Evolutionary conservation across 371 early-diverging fungal genomes (phyloP), one percentile per base, ranked within the genome.

Genomic region (Choanephora cucurbitarum): DNA sequence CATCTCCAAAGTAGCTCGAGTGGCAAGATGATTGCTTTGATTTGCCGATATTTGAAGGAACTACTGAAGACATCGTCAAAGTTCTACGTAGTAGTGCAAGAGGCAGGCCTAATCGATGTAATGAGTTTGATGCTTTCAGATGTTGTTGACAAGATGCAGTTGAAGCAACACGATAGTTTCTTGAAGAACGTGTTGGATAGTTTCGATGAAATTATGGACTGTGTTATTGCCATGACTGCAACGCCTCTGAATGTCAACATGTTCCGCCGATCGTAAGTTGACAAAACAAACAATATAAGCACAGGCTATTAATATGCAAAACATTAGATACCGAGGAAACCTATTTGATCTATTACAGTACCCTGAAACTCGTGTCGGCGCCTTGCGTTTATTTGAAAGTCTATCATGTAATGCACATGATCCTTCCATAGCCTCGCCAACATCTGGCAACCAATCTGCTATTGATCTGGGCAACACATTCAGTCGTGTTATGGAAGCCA

Each of bases 1-100:
- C 83, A 87, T 64, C 76, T 87, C 48, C 85, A 87, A 72, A 82
- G 83, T 77, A 72, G 71, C n/a, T 75, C 86, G 0, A 77, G 82
- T 4, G 80, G 81, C 9, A 71, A 71, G 42, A 62, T 84, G 15
- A 75, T 82, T 14, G 69, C 69, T 1, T 57, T 84, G 15, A 80
- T 85, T 14, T 83, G 83, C 45, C 66, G 70, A 14, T 77, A 79
- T 14, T 73, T 82, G 28, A 64, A 70, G 1, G 51, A 54, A 18
- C 55, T 85, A 7, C 60, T 88, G 7, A 70, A 66, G 17, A 61
- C 68, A 18, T 80, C 80, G 7, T 55, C 72, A 10, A 77, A 82
- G 48, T 79, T 84, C 55, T 72, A 73, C 42, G 71, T 72, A 31
- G 85, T 84, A 1, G 69, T 82, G 44, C 83, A 85, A 21, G 86